These are phyloP conservation scores for Colletotrichum liriopes DNA, from an alignment of 2,329 filamentous ascomycete species.

Conservation along the genomic window DNA sequence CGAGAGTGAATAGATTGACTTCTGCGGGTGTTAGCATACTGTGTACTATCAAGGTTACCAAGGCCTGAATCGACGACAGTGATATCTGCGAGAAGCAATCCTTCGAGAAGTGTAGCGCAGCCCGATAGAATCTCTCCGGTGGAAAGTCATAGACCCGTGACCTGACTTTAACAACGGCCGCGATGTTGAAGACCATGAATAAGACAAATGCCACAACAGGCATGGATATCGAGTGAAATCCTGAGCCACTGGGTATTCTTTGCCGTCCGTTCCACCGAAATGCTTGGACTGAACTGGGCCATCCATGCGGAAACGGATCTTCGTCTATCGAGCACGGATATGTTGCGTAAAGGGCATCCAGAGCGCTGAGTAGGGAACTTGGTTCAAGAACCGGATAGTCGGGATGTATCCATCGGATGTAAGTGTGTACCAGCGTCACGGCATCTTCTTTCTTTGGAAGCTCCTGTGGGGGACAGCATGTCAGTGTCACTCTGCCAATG, in stretches of 20 bases:
- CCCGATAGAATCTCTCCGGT: slow-evolving; percentile 52
- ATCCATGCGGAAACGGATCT: slow-evolving; percentile 39
- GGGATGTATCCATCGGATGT: slow-evolving; percentile 46
- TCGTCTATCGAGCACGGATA: slow-evolving; percentile 34
- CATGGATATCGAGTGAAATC: slow-evolving; percentile 40
- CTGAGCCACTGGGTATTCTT: slow-evolving; percentile 20
- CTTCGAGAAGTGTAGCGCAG: slow-evolving; percentile 50
- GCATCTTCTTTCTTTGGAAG: slow-evolving; percentile 46
- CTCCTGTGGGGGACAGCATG: slow-evolving; percentile 32
- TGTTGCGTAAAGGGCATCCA: slow-evolving; percentile 46
- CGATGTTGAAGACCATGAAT: slow-evolving; percentile 55
- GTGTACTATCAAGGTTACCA: slow-evolving; percentile 51
- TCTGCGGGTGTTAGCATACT: slow-evolving; percentile 53
- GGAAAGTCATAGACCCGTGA: slow-evolving; percentile 53
- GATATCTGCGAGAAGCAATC: slow-evolving; percentile 54
- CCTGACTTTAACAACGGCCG: slow-evolving; percentile 53
- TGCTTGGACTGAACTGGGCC: slow-evolving; percentile 42
- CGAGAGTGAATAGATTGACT: slow-evolving; percentile 55
- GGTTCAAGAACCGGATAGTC: slow-evolving; percentile 46
- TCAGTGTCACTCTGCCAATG: neutral
- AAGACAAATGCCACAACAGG: slow-evolving; percentile 51
- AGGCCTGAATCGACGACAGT: slow-evolving; percentile 51
- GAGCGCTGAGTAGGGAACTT: slow-evolving; percentile 42
- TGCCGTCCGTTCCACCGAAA: slow-evolving; percentile 47
- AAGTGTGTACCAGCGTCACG: slow-evolving; percentile 43